Conservation (phyloP, 2,329 filamentous ascomycete species). For the Fusarium nanum region DNA sequence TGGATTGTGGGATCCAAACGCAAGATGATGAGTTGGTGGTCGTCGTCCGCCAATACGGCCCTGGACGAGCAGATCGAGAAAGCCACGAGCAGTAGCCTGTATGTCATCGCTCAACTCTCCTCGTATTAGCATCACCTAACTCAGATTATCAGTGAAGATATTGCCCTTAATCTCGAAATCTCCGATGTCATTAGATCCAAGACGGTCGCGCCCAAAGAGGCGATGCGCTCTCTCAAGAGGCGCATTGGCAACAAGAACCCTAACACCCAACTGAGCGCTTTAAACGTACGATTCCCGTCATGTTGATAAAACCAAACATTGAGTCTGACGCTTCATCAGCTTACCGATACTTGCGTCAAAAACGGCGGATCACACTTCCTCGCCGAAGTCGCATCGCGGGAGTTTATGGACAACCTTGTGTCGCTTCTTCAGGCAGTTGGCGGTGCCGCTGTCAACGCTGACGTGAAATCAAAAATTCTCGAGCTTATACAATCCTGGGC, state of each 20-base stretch:
- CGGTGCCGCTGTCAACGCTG: slow-evolving; percentile 78
- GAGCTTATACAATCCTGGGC: slow-evolving; percentile 96
- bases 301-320: background rate
- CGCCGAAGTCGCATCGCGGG: slow-evolving; percentile 91
- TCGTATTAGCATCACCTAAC: slow-evolving; percentile 28
- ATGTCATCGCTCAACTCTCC: slow-evolving; percentile 45
- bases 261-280: slow-evolving; percentile 93
- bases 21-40: slow-evolving; percentile 93
- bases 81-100: slow-evolving; percentile 94
- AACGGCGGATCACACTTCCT: slow-evolving; percentile 97
- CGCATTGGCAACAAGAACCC: slow-evolving; percentile 98
- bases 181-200: slow-evolving; percentile 98
- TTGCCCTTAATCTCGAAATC: slow-evolving; percentile 96
- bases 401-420: slow-evolving; percentile 97
- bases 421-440: slow-evolving; percentile 88
- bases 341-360: slow-evolving; percentile 98
- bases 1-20: slow-evolving; percentile 21
- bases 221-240: slow-evolving; percentile 94
- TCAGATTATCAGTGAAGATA: slow-evolving; percentile 78
- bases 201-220: slow-evolving; percentile 96
- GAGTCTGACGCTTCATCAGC: slow-evolving; percentile 57
- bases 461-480: slow-evolving; percentile 90
- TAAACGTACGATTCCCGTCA: slow-evolving; percentile 72
- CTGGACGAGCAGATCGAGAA: slow-evolving; percentile 97
- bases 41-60: slow-evolving; percentile 87